Evolutionary conservation across 495 filamentous ascomycete species (phyloP).

Genomic region (Podospora anserina): DNA sequence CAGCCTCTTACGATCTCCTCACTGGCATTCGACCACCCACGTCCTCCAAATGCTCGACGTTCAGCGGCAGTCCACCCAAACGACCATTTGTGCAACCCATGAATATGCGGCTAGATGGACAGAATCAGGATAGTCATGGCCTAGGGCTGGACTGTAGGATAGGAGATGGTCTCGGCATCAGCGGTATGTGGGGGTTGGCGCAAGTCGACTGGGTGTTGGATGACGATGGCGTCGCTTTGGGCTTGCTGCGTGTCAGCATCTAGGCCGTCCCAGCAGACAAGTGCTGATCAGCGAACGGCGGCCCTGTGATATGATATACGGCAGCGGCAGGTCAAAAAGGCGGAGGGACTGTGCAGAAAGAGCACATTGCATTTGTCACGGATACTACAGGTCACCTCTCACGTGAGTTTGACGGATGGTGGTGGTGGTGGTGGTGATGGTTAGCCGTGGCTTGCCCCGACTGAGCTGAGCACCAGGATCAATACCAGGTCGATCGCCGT

Average conservation of each 20-base stretch:
- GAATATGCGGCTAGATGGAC: neutral
- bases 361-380: neutral
- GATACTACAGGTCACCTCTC: neutral
- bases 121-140: neutral
- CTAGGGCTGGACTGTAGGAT: slow-evolving; percentile 4
- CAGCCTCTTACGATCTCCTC: slow-evolving; percentile 16
- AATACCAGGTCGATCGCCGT: neutral
- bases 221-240: neutral
- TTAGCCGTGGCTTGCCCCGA: neutral
- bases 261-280: neutral
- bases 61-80: slow-evolving; percentile 2
- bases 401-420: no score
- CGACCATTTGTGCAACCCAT: slow-evolving; percentile 2
- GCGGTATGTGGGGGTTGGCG: neutral
- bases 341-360: slow-evolving; percentile 6
- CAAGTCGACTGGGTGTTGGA: slow-evolving; percentile 1
- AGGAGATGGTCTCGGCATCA: slow-evolving; percentile 10
- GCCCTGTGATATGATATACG: neutral
- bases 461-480: neutral
- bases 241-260: slow-evolving; percentile 15
- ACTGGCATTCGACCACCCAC: slow-evolving; percentile 3
- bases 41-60: neutral
- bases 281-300: neutral
- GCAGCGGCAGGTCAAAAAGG: slow-evolving; percentile 2
- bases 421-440: no score